A percentile compares a stretch with the other conserved stretches of the same genome.
phyloP scores from a whole-genome alignment of 768 basidiomycete genomes.

The Tulasnella sp. region DNA sequence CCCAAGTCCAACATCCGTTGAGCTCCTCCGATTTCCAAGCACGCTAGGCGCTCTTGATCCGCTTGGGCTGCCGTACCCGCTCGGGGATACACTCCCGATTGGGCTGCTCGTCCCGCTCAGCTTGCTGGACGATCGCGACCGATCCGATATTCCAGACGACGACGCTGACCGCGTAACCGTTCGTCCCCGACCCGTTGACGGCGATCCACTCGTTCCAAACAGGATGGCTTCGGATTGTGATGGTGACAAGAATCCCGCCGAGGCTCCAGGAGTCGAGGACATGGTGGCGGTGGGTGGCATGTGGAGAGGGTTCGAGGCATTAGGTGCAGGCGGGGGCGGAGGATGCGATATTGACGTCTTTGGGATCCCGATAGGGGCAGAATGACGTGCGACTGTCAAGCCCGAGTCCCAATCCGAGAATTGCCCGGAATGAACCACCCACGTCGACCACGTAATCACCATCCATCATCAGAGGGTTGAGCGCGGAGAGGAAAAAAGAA shows the following conservation, averaged over 20 bases:
- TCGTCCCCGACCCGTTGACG: slow-evolving; percentile 8
- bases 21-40: slow-evolving; percentile 2
- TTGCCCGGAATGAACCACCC: slow-evolving; percentile 6
- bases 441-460: not conserved
- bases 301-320: not conserved
- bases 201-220: not conserved
- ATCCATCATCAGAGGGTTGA: not conserved
- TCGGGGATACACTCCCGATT: slow-evolving; percentile 13
- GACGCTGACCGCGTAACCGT: slow-evolving; percentile 10
- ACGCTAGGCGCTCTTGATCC: slow-evolving; percentile 6
- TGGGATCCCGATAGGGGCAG: slow-evolving; percentile 11
- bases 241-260: slow-evolving; percentile 6
- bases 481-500: not conserved
- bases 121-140: slow-evolving; percentile 11
- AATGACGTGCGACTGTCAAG: slow-evolving; percentile 5
- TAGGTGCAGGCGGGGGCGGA: not conserved
- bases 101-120: slow-evolving; percentile 11
- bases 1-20: slow-evolving; percentile 11
- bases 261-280: not conserved
- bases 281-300: slow-evolving; percentile 14
- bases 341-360: slow-evolving; percentile 10
- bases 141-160: slow-evolving; percentile 12
- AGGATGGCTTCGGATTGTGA: not conserved
- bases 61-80: slow-evolving; percentile 13
- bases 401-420: slow-evolving; percentile 3